Percentiles rank a stretch among this genome's conserved stretches.
These are phyloP conservation scores for Beauveria scarabaeidicola DNA, from an alignment of 2,329 filamentous ascomycete species.

Conservation along the genomic window DNA sequence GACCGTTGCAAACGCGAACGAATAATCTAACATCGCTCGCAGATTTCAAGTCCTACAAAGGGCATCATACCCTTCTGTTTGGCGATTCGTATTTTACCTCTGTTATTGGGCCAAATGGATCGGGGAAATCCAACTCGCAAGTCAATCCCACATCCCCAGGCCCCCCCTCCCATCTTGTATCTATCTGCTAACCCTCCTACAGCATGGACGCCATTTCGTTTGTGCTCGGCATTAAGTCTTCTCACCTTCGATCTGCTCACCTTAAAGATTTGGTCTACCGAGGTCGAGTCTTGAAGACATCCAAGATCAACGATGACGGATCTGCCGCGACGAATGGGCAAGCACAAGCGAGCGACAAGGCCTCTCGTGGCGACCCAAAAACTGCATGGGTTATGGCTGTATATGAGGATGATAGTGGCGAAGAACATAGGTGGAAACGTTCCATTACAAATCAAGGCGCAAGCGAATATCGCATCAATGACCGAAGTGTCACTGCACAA, in stretches of 20 bases:
- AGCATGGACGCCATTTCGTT: constrained; percentile 99
- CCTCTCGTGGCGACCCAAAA: constrained; percentile 75
- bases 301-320: constrained; percentile 85
- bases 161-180: not conserved
- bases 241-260: constrained; percentile 90
- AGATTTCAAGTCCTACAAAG: constrained; percentile 99
- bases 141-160: constrained; percentile 22
- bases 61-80: constrained; percentile 87
- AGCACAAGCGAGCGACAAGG: constrained; percentile 49
- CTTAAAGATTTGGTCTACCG: constrained; percentile 94
- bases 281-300: constrained; percentile 83
- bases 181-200: constrained; percentile 12
- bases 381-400: constrained; percentile 99
- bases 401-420: constrained; percentile 92
- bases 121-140: constrained; percentile 96
- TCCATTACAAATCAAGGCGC: constrained; percentile 80
- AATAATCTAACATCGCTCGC: constrained; percentile 5
- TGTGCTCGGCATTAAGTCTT: constrained; percentile 95
- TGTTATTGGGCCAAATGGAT: constrained; percentile 98
- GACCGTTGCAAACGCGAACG: not conserved
- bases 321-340: constrained; percentile 60
- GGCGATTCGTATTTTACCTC: constrained; percentile 98
- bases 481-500: constrained; percentile 75
- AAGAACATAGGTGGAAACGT: constrained; percentile 93
- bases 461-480: constrained; percentile 97